Evolutionary conservation across 2,329 filamentous ascomycete species (phyloP), one percentile per base, ranked within the genome.

Genomic region (Golovinomyces cichoracearum): DNA sequence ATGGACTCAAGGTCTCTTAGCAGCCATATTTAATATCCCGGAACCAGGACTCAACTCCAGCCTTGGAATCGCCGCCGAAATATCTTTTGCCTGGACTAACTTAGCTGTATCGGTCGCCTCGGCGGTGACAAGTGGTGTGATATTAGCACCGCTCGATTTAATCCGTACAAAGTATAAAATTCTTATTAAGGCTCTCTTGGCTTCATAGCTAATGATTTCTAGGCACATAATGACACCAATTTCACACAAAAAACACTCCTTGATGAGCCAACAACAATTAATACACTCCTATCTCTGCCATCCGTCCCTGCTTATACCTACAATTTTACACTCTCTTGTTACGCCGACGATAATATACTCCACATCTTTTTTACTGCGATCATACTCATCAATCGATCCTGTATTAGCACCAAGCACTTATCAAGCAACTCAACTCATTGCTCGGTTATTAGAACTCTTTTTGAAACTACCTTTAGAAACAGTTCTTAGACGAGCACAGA

Each of bases 391-490:
- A 53, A 78, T 95, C 57, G 84, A 93, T 61, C 82, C 81, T 22
- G 72, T 90, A 49, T 66, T 80, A 26, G 84, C 83, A 5, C 86
- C 90, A 0, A 76, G 77, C 40, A 73, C 81, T 13, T 95, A 92
- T 68, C 83, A 80, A 19, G 61, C 93, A 42, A 76, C 77, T 58
- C 83, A 83, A 48, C 93, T 95, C 64, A 69, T 83, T 55, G 76
- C 83, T 13, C 85, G 83, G 2, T 77, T 78, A 0, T 70, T 76
- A 1, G 86, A 93, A 45, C 73, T 95, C 27, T 81, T 90, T 57
- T 64, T 93, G 55, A 86, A 88, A 58, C 74, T 95, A 12, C 90
- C 90, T 0, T 68, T 95, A 4, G 90, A 98, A 64, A 95, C 88
- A 0, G 81, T 93, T 15, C 71, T 95, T 6, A 78, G 90, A 45